These are phyloP conservation scores for Plenodomus lindquistii DNA, from an alignment of 2,329 filamentous ascomycete species.

Conservation along the genomic window DNA sequence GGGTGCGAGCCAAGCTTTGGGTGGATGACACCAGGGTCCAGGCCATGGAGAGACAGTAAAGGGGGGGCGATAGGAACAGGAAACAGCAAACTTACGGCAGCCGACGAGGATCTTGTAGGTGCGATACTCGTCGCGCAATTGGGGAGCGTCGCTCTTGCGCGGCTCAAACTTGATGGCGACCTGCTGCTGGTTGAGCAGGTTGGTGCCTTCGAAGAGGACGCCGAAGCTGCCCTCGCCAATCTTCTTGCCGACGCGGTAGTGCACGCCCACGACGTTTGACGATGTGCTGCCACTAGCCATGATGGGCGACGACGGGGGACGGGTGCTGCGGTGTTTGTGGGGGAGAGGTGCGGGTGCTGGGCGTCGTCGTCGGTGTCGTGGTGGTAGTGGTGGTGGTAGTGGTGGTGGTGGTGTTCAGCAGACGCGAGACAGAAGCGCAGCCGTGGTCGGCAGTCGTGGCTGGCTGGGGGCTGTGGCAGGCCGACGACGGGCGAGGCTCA, in stretches of 20 bases:
- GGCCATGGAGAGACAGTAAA: slow-evolving; percentile 8
- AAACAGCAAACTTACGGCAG: slow-evolving; percentile 75
- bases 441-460: slow-evolving; percentile 21
- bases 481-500: slow-evolving; percentile 15
- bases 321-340: slow-evolving; percentile 10
- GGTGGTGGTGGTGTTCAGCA: slow-evolving; percentile 8
- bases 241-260: slow-evolving; percentile 99
- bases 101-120: slow-evolving; percentile 99
- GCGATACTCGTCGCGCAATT: slow-evolving; percentile 96
- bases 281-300: slow-evolving; percentile 91
- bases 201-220: slow-evolving; percentile 98
- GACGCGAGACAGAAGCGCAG: slow-evolving; percentile 25
- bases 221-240: slow-evolving; percentile 98
- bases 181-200: slow-evolving; percentile 97
- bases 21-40: neutral
- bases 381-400: slow-evolving; percentile 9
- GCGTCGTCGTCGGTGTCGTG: no score
- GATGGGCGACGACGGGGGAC: slow-evolving; percentile 20
- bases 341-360: slow-evolving; percentile 8
- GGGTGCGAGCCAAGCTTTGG: neutral
- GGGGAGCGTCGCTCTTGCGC: slow-evolving; percentile 96
- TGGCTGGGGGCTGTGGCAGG: slow-evolving; percentile 33
- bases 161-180: slow-evolving; percentile 99
- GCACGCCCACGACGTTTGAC: slow-evolving; percentile 97
- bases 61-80: slow-evolving; percentile 7